phyloP scores from a whole-genome alignment of 106 monocot species.

The Dendrobium nobile region DNA sequence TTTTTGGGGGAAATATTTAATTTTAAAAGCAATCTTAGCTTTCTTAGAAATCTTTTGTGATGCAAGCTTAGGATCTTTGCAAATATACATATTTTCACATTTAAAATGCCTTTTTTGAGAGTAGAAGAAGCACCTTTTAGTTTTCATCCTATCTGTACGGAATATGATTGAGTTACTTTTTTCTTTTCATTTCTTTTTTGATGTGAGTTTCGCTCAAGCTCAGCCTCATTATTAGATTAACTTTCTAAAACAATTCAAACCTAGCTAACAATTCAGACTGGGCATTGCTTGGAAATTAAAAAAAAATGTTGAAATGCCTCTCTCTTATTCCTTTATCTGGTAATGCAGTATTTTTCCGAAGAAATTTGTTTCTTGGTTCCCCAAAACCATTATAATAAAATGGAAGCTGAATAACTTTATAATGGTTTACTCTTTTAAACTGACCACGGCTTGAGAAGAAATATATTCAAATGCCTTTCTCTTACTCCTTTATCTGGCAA shows the following conservation, averaged over 20 bases:
- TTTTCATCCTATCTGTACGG: not conserved
- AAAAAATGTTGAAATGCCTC: not conserved
- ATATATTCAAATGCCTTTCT: too few species aligned
- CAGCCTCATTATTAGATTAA: not conserved
- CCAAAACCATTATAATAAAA: too few species aligned
- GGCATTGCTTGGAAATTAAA: not conserved
- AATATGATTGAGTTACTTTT: not conserved
- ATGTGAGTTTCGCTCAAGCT: not conserved
- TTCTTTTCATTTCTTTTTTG: not conserved
- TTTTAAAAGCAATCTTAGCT: not conserved
- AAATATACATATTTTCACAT: not conserved
- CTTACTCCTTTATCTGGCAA: too few species aligned
- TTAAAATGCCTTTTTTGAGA: not conserved
- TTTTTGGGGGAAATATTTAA: not conserved
- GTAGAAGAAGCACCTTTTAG: not conserved
- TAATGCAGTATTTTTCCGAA: too few species aligned
- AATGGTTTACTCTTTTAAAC: too few species aligned
- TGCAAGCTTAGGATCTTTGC: not conserved
- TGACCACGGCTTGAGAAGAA: too few species aligned
- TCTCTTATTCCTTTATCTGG: not conserved
- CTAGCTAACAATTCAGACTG: not conserved
- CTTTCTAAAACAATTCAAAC: not conserved
- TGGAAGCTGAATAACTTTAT: too few species aligned
- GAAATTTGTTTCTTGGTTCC: too few species aligned
- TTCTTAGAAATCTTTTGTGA: not conserved